Evolutionary conservation across 2,329 filamentous ascomycete species (phyloP).

Genomic region (Fusarium sp.): DNA sequence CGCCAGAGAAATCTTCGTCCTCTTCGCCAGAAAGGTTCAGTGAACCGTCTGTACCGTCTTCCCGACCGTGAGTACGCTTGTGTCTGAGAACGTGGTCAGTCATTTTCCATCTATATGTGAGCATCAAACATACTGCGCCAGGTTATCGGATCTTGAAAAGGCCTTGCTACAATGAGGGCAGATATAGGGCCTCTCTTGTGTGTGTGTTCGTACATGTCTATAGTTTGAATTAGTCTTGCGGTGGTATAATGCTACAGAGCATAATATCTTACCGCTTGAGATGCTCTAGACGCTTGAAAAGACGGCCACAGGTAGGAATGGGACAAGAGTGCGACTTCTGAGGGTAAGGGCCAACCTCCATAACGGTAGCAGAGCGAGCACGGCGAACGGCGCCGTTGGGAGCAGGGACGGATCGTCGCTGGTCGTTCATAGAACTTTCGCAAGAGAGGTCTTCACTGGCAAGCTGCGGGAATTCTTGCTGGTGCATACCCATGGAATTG

Average conservation of each 20-base stretch:
- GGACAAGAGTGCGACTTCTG: conserved; percentile 99
- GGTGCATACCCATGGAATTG: conserved; percentile 78
- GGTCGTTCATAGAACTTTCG: conserved; percentile 62
- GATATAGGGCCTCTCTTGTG: conserved; percentile 97
- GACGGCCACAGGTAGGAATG: conserved; percentile 96
- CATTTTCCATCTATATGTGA: conserved; percentile 51
- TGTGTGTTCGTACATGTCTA: conserved; percentile 99
- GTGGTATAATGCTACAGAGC: conserved; percentile 50
- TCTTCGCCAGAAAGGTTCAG: conserved; percentile 84
- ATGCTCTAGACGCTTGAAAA: conserved; percentile 99
- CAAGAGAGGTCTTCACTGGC: conserved; percentile 74
- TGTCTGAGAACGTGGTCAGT: conserved; percentile 72
- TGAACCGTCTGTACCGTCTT: conserved; percentile 71
- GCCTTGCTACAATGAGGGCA: conserved; percentile 99
- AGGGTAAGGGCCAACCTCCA: conserved; percentile 96
- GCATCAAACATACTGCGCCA: conserved; percentile 84
- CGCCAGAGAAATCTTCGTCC: conserved; percentile 85
- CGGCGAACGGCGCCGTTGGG: conserved; percentile 85
- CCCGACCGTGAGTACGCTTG: conserved; percentile 80
- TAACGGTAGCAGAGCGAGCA: conserved; percentile 93
- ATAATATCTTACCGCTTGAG: conserved; percentile 87
- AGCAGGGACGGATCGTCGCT: conserved; percentile 79
- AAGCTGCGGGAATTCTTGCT: conserved; percentile 78
- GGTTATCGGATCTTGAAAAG: conserved; percentile 98
- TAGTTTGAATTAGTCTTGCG: conserved; percentile 42